Evolutionary conservation across 306 rosid species (phyloP), one percentile per base, ranked within the genome.

Genomic region (Rosa persica): DNA sequence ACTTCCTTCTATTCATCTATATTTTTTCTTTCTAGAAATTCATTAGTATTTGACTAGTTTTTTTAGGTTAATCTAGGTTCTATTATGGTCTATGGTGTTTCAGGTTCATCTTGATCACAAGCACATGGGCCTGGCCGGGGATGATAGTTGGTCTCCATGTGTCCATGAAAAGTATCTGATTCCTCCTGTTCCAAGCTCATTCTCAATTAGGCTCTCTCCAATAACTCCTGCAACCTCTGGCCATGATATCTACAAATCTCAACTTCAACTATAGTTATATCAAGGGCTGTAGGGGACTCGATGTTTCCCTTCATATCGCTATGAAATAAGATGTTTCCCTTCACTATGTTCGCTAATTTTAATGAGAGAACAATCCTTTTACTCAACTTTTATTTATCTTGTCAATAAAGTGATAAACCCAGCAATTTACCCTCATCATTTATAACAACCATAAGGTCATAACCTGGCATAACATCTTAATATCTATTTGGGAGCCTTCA

Each of bases 111-210:
- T 95, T 36, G 98, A 95, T 70, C 98, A 95, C 89, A 88, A 86
- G 89, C 98, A 95, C 75, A 95, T 92, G 98, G 98, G 98, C 3
- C 19, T 92, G 82, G 98, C 90, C 15, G 98, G 98, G 73, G 98
- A 95, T 64, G 98, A 95, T 83, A 92, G 98, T 83, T 95, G 98
- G 98, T 86, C 98, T 20, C 98, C 98, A 8, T 51, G 86, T 40
- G 97, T 89, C 61, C 98, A 95, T 49, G 76, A 84, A 2, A 81
- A 86, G 34, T 92, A 87, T 83, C 83, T 91, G 84, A 22, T 92
- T 81, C 89, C 90, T 51, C 68, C 96, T 7, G 79, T 77, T 61
- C 89, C 96, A 0, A 82, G 85, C 83, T 85, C 93, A 0, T 95
- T 92, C 81, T 88, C 97, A 22, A 78, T 92, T 34, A 85, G 96